phyloP scores from a whole-genome alignment of 2,329 filamentous ascomycete genomes.

The Ceratocystis destructans region DNA sequence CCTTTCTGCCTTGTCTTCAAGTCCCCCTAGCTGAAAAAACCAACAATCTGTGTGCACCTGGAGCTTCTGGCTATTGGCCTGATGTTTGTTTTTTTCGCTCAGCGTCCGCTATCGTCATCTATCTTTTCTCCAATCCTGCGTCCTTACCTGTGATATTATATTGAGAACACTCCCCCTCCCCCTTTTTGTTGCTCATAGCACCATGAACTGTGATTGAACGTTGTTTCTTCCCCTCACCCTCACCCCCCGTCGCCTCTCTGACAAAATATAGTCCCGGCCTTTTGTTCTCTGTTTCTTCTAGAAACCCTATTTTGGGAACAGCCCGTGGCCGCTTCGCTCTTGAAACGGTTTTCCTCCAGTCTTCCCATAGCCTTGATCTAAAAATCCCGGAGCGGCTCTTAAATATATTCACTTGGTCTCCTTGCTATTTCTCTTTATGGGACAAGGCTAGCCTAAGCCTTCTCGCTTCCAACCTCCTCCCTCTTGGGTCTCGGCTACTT shows the following conservation, averaged over 20 bases:
- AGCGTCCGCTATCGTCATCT: background rate
- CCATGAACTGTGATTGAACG: background rate
- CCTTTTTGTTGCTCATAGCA: background rate
- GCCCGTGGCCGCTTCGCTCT: background rate
- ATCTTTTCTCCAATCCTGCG: background rate
- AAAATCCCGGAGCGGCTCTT: no score
- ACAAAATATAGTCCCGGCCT: background rate
- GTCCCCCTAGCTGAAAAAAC: background rate
- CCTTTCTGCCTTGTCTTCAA: background rate
- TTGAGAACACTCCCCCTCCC: background rate
- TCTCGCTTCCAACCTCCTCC: slow-evolving; percentile 1
- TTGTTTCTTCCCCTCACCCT: background rate
- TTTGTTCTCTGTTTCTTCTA: background rate
- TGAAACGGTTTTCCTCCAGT: background rate
- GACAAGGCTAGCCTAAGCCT: background rate
- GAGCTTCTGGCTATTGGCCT: no score
- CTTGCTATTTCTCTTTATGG: background rate
- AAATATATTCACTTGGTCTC: no score
- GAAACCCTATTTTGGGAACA: background rate
- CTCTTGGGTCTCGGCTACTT: background rate
- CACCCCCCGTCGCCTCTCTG: background rate
- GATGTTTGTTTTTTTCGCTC: no score
- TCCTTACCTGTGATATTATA: background rate
- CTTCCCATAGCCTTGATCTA: background rate
- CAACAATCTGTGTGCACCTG: no score